Evolutionary conservation across 1,284 basidiomycete genomes (phyloP), one percentile per base, ranked within the genome.

Genomic region (Singerocomus inundabilis): DNA sequence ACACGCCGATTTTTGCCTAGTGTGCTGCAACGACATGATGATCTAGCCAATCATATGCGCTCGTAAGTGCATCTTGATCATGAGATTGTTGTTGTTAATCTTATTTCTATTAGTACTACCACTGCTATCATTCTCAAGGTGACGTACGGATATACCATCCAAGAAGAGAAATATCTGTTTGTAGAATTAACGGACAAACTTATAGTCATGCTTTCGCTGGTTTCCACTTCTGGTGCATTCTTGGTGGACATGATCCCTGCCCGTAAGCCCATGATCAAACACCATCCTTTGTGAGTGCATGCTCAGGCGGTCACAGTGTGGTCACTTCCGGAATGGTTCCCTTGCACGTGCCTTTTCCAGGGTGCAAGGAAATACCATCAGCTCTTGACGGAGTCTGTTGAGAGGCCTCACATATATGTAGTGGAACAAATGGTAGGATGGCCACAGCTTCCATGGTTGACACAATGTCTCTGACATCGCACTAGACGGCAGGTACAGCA

Each of bases 321-420:
- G 38, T 53, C 69, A 37, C 52, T 81, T 7, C 79, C 79, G 0
- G 70, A 73, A 49, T 80, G 77, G 78, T 48, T 79, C 6, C 79
- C 78, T 33, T 78, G 79, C 0, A 65, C 68, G 25, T 66, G 70
- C 0, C 81, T 80, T 62, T 61, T 77, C 53, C 60, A 61, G 25
- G 67, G 66, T 9, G 78, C 75, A 5, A 61, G 66, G 11, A 48
- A 58, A 31, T 76, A 72, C 68, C 62, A 55, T 6, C 52, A 62
- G 29, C 51, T 67, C 2, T 61, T 70, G 1, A 50, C 51, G 4
- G 60, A 66, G 5, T 67, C 74, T 49, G 54, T 69, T 9, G 58
- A 68, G 13, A 61, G 58, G 12, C 77, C 77, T 6, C 73, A 70
- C 40, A 54, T 62, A 24, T 71, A 68, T 44, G 74, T 74, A 4